Base-by-base conservation (phyloP, 1,139 yeast genomes). In the Taphrina flavorubra region DNA sequence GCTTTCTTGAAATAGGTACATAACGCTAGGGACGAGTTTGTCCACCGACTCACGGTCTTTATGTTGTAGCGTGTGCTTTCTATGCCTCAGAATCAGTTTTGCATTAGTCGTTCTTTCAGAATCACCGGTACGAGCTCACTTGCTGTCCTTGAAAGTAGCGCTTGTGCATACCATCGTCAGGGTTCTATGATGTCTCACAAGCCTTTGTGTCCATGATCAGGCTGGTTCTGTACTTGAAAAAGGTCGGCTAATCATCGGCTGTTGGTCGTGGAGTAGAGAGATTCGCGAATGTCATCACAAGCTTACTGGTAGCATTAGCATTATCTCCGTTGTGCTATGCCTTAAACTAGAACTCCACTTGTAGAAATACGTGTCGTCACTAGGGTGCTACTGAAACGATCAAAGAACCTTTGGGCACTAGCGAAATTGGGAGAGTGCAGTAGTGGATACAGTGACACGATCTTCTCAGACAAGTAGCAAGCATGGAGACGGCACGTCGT, bases 401-500 rank as follows among this genome's bases (percentile, higher is more conserved):
- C 31, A 25, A 25, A 25, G 31, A 25, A 4, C 31, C 31, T 25
- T 25, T 25, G 4, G 4, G 31, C 31, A 25, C 4, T 25, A 25
- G 31, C 31, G 31, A 25, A 25, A 4, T 25, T 25, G 31, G 31
- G 31, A 25, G 31, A 25, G 31, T 25, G 31, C 31, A 25, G 31
- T 25, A 25, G 31, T 25, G 31, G 31, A 25, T 25, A 25, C 4
- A 25, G 31, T 4, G 31, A 25, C 31, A 25, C 31, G 31, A 25
- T 25, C 31, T 25, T 25, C 6, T 16, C 47, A 8, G 18, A n/a
- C 18, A 44, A 13, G 18, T 16, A 16, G 42, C 25, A 14, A 53
- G 20, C 44, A 58, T 58, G 62, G 62, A 58, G 53, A 58, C 62
- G 10, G 62, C 62, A 6, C 42, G 62, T 6, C 51, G 62, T 31